Conservation (phyloP, 2,329 filamentous ascomycete species). For the Aspergillus fijiensis region DNA sequence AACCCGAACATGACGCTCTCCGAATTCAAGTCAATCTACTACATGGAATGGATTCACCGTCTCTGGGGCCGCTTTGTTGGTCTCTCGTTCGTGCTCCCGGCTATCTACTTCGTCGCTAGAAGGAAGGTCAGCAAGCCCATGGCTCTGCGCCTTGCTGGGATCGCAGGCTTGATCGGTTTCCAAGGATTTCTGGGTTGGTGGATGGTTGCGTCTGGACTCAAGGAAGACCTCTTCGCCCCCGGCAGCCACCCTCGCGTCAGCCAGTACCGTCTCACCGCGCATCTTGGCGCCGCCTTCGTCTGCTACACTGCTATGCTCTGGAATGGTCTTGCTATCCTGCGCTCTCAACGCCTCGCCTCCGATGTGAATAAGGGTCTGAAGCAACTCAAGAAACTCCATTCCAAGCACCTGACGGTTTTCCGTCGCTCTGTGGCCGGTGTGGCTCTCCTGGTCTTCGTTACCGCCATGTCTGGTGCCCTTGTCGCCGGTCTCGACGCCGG, state of each 20-base stretch:
- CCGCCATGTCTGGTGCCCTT: constrained; percentile 88
- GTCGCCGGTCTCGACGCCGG: constrained; percentile 95
- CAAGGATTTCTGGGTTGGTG: constrained; percentile 97
- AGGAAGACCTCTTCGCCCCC: constrained; percentile 90
- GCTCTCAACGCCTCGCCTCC: constrained; percentile 69
- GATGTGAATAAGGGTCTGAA: constrained; percentile 64
- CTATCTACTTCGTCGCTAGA: constrained; percentile 81
- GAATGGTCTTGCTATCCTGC: constrained; percentile 80
- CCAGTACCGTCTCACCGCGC: constrained; percentile 88
- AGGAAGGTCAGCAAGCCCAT: constrained; percentile 75
- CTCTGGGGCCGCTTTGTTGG: constrained; percentile 93
- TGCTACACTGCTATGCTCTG: constrained; percentile 95
- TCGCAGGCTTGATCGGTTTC: constrained; percentile 86
- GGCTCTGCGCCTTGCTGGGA: constrained; percentile 74
- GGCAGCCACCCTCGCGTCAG: constrained; percentile 89
- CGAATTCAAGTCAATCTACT: constrained; percentile 99
- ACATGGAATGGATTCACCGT: constrained; percentile 97
- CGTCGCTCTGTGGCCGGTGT: constrained; percentile 70
- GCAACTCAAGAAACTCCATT: constrained; percentile 61
- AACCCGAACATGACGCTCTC: constrained; percentile 90
- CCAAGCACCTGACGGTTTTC: constrained; percentile 70
- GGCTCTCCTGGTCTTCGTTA: constrained; percentile 75
- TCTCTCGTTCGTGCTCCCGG: constrained; percentile 82
- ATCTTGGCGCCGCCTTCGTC: constrained; percentile 84
- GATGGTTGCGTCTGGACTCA: constrained; percentile 97